phyloP scores from a whole-genome alignment of 805 yeast genomes.

The Yarrowia sp. region DNA sequence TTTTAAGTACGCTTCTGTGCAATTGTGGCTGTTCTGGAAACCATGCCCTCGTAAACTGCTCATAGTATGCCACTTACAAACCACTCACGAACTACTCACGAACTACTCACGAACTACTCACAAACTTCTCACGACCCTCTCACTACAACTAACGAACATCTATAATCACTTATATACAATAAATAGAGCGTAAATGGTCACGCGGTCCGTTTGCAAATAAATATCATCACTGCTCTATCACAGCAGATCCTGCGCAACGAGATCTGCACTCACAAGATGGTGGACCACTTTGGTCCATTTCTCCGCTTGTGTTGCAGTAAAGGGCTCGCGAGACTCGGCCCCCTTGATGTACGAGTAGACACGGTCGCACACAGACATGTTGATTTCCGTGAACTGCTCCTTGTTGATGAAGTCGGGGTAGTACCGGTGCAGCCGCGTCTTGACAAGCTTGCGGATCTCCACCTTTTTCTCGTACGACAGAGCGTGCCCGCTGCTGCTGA shows the following conservation, averaged over 20 bases:
- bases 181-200: no score
- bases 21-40: no score
- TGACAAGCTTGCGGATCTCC: constrained; percentile 2
- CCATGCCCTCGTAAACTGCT: no score
- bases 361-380: constrained; percentile 61
- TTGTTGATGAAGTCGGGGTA: constrained; percentile 40
- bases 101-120: no score
- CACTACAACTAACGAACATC: no score
- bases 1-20: no score
- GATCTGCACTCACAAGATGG: constrained; percentile 28
- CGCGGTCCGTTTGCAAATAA: no score
- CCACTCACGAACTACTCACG: no score
- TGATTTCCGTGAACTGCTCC: constrained; percentile 56
- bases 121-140: no score
- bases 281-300: constrained; percentile 26
- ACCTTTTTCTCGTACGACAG: constrained; percentile 4
- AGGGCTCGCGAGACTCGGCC: constrained; percentile 3
- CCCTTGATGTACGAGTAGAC: constrained; percentile 40
- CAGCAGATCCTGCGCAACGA: constrained; percentile 11
- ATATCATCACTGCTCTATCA: constrained; percentile 6
- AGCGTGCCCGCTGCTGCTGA: neutral
- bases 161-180: no score
- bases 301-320: neutral
- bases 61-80: no score
- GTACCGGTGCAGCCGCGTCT: constrained; percentile 38